Evolutionary conservation across 2,329 filamentous ascomycete genomes (phyloP), one percentile per base, ranked within the genome.

Genomic region (Alternaria hordeiaustralica): DNA sequence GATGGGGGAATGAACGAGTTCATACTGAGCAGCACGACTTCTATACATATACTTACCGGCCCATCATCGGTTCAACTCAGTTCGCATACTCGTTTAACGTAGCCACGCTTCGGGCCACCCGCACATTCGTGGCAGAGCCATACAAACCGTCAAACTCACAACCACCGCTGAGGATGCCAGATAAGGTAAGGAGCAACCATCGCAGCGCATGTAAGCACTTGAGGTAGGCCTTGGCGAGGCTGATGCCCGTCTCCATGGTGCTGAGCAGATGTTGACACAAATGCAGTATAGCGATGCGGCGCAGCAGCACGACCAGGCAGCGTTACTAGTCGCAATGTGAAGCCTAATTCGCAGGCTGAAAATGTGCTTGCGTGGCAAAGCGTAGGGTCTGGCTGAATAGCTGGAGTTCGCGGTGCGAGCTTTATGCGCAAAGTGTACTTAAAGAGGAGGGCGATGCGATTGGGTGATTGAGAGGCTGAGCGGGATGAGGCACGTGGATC

Each of bases 371-470:
- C 43, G 26, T 56, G 43, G 20, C 26, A 23, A 20, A 41, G 28
- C 15, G 30, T 28, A n/a, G 28, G 8, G 28, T 41, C 13, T 33
- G 54, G 26, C 13, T 15, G 46, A 44, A 45, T 47, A 46, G 47
- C 23, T 53, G 18, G 26, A 41, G 28, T 36, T 56, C 13, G 49
- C 20, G 25, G 28, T 11, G 20, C 11, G 28, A 21, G 28, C 11
- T 59, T 5, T 21, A n/a, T 30, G 55, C 41, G 41, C 33, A 47
- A 30, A 45, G 28, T 28, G 33, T 25, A 49, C 30, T 33, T 26
- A 25, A 46, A 44, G 23, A 25, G 33, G 43, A 13, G 47, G 18
- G 28, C 26, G 13, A 54, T 62, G 55, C 60, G 60, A 62, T 62
- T 62, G 55, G 60, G 21, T n/a, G 13, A 15, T 2, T 11, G 45